Evolutionary conservation across 1,139 yeast genomes (phyloP), one percentile per base, ranked within the genome.

Genomic region (Kurtzmaniella quercitrusa): DNA sequence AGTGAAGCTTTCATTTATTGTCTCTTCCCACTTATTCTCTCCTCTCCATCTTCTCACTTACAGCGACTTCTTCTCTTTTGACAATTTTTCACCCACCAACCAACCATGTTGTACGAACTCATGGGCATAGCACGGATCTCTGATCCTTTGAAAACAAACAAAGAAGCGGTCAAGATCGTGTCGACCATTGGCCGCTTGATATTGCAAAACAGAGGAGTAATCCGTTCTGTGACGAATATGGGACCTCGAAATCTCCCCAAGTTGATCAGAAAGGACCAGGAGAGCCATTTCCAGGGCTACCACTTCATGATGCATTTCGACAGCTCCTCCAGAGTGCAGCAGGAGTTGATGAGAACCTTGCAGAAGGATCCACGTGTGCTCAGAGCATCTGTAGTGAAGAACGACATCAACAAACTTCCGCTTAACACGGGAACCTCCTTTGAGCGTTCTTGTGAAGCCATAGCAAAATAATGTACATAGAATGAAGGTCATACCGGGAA

Each of bases 331-430:
- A 82, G 84, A 42, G 97, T 88, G 9, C 98, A 91, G 63, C 78
- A 84, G 42, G 96, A 90, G 66, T 81, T 93, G 46, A 67, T 83
- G 52, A 78, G 95, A 66, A 82, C 95, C 3, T 68, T 91, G 54
- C 80, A 85, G 57, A 79, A 80, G 51, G 98, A 91, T 65, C 97
- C 98, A 24, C 84, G 98, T 68, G 83, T 91, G 51, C 79, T 91
- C 48, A 77, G 96, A 60, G 81, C 94, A 24, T 79, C 82, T 48
- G 75, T 91, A 37, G 75, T 85, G 45, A 87, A 81, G 60, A 82
- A 84, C 43, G 81, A 86, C 50, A 82, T 83, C 51, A 67, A 66
- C 33, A 71, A 70, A 56, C 14, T 17, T 11, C 66, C 66, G 37
- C 68, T 82, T 49, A 79, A 78, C 52, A 70, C 75, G 12, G 81